Evolutionary conservation across 2,329 filamentous ascomycete species (phyloP).

Genomic region (Oidium heveae): DNA sequence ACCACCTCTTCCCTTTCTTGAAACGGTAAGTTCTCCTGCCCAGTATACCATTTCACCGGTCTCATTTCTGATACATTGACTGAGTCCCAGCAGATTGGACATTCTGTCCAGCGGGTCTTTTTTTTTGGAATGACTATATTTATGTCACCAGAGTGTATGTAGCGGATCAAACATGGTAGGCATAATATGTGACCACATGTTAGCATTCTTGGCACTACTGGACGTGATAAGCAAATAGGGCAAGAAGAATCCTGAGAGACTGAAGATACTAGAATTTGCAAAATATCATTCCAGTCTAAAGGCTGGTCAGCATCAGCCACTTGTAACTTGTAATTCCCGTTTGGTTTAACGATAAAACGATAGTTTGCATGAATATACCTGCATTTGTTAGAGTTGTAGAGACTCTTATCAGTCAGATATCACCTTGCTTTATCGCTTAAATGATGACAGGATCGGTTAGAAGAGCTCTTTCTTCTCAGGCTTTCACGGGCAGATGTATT

Average conservation of each 20-base stretch:
- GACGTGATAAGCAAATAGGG: slow-evolving; percentile 81
- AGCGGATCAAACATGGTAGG: slow-evolving; percentile 73
- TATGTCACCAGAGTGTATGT: slow-evolving; percentile 74
- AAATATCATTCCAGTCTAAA: slow-evolving; percentile 69
- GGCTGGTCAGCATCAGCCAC: slow-evolving; percentile 69
- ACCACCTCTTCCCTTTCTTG: slow-evolving; percentile 75
- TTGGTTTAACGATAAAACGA: slow-evolving; percentile 76
- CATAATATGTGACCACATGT: slow-evolving; percentile 96
- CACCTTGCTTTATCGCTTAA: slow-evolving; percentile 73
- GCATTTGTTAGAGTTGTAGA: slow-evolving; percentile 3
- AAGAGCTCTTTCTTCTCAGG: slow-evolving; percentile 52
- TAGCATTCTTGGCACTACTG: slow-evolving; percentile 87
- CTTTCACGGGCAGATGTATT: slow-evolving; percentile 25
- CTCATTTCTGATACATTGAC: slow-evolving; percentile 80
- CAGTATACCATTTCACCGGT: slow-evolving; percentile 74
- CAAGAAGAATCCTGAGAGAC: slow-evolving; percentile 75
- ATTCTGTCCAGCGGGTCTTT: slow-evolving; percentile 70
- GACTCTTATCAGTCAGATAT: not conserved
- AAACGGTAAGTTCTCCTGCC: slow-evolving; percentile 61
- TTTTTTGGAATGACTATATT: slow-evolving; percentile 33
- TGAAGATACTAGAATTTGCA: slow-evolving; percentile 76
- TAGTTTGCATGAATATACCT: slow-evolving; percentile 92
- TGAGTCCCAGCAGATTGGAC: slow-evolving; percentile 81
- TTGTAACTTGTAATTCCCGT: slow-evolving; percentile 54
- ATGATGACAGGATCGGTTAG: slow-evolving; percentile 70